Evolutionary conservation across 2,329 filamentous ascomycete genomes (phyloP).

Genomic region (Cladosporium halotolerans): DNA sequence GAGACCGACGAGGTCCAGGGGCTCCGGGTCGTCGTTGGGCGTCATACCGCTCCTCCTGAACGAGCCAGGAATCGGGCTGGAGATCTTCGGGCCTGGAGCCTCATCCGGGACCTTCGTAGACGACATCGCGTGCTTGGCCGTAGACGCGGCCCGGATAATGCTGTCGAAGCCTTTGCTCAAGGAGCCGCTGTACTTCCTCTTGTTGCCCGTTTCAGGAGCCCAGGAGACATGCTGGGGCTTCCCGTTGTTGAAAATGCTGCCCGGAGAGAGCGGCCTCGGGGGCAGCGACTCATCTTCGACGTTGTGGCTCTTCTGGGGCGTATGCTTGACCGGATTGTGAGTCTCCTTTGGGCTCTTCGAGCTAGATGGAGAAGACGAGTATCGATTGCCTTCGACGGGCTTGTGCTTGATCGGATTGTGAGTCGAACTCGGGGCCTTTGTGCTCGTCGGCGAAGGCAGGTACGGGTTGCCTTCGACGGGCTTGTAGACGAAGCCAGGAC

Average conservation of each 20-base stretch:
- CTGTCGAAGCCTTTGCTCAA: background rate
- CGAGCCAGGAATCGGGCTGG: background rate
- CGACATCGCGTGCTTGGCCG: background rate
- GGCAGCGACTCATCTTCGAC: no score
- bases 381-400: background rate
- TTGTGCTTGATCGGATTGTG: background rate
- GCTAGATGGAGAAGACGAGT: no score
- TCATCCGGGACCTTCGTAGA: background rate
- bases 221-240: background rate
- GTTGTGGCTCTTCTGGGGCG: no score
- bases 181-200: background rate
- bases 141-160: background rate
- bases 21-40: background rate
- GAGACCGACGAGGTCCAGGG: background rate
- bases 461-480: background rate
- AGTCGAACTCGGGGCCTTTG: background rate
- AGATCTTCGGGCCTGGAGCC: background rate
- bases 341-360: no score
- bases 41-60: background rate
- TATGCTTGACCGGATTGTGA: no score
- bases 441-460: background rate
- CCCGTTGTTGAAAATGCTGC: background rate
- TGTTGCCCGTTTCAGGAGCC: background rate
- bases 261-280: background rate
- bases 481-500: background rate